phyloP scores from a whole-genome alignment of 192 early-diverging fungal species.

The Jimgerdemannia lactiflua region DNA sequence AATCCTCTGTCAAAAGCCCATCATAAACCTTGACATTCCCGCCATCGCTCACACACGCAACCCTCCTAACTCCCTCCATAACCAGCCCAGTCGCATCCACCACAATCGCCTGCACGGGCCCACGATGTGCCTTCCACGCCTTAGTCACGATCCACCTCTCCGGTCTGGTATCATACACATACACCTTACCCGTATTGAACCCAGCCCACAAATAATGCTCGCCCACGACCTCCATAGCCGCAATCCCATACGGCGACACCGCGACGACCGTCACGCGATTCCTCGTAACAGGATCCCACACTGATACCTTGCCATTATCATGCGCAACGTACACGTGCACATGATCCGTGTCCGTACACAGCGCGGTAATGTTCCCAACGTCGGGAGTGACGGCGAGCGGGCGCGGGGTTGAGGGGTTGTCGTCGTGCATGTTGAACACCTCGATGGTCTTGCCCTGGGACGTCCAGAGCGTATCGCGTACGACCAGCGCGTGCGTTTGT shows the following conservation, averaged over 20 bases:
- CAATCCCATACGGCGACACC: slow-evolving; percentile 65
- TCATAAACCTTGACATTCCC: slow-evolving; percentile 73
- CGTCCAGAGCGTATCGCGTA: slow-evolving; percentile 57
- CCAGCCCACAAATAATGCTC: slow-evolving; percentile 74
- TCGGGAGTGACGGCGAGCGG: slow-evolving; percentile 29
- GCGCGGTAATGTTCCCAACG: slow-evolving; percentile 54
- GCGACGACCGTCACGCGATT: slow-evolving; percentile 35
- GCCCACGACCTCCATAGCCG: slow-evolving; percentile 56
- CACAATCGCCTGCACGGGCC: slow-evolving; percentile 44
- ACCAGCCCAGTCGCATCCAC: slow-evolving; percentile 57
- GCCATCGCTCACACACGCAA: slow-evolving; percentile 58
- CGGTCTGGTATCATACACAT: slow-evolving; percentile 61
- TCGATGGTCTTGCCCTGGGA: slow-evolving; percentile 54
- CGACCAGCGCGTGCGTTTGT: slow-evolving; percentile 47
- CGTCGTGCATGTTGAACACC: slow-evolving; percentile 40
- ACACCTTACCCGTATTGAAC: slow-evolving; percentile 73
- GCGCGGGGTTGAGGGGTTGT: slow-evolving; percentile 18
- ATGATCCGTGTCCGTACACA: slow-evolving; percentile 47
- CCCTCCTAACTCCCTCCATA: slow-evolving; percentile 31
- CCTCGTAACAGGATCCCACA: slow-evolving; percentile 49
- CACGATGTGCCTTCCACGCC: slow-evolving; percentile 64
- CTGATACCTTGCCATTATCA: slow-evolving; percentile 75
- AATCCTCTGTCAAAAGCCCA: slow-evolving; percentile 67
- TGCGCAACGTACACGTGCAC: slow-evolving; percentile 64
- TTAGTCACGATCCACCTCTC: slow-evolving; percentile 58